Percentiles rank a stretch among this genome's conserved stretches.
phyloP scores from a whole-genome alignment of 2,329 filamentous ascomycete genomes.

The Stagonosporopsis tanaceti region DNA sequence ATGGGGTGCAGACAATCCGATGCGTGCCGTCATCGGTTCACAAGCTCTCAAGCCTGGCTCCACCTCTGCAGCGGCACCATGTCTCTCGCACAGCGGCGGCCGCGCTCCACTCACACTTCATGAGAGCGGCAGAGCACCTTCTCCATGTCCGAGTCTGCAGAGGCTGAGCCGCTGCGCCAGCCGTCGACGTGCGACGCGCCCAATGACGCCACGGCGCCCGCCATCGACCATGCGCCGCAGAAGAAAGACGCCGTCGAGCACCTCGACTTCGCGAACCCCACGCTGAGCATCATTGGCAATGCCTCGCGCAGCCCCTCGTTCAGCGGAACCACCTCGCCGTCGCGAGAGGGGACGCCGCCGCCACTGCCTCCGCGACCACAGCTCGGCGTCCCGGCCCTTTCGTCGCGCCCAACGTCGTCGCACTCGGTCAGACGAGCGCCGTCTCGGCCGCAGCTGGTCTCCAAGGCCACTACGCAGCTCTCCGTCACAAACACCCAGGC shows the following conservation, averaged over 20 bases:
- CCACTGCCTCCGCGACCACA: slow-evolving; percentile 64
- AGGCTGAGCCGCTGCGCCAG: slow-evolving; percentile 34
- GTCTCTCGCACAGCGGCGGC: slow-evolving; percentile 1
- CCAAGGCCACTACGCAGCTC: slow-evolving; percentile 83
- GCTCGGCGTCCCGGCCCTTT: slow-evolving; percentile 40
- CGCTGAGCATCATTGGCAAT: slow-evolving; percentile 42
- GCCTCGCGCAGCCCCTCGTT: slow-evolving; percentile 36
- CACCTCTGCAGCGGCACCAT: slow-evolving; percentile 11
- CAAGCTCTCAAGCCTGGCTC: slow-evolving; percentile 1
- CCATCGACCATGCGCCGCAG: slow-evolving; percentile 39
- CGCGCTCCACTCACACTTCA: slow-evolving; percentile 20
- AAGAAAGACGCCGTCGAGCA: slow-evolving; percentile 33
- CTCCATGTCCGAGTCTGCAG: slow-evolving; percentile 42
- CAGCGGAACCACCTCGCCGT: slow-evolving; percentile 34
- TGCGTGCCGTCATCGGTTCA: slow-evolving; percentile 3
- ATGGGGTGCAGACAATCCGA: slow-evolving; percentile 8
- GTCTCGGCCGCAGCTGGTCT: slow-evolving; percentile 54
- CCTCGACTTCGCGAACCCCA: slow-evolving; percentile 46
- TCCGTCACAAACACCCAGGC: slow-evolving; percentile 81
- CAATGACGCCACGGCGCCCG: slow-evolving; percentile 48
- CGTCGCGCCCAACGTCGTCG: slow-evolving; percentile 49
- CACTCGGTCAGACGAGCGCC: slow-evolving; percentile 51
- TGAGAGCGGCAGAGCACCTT: slow-evolving; percentile 25
- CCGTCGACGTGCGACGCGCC: slow-evolving; percentile 24
- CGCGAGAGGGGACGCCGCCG: slow-evolving; percentile 59